Evolutionary conservation across 2,329 filamentous ascomycete species (phyloP).

Genomic region (Neonectria sp.): DNA sequence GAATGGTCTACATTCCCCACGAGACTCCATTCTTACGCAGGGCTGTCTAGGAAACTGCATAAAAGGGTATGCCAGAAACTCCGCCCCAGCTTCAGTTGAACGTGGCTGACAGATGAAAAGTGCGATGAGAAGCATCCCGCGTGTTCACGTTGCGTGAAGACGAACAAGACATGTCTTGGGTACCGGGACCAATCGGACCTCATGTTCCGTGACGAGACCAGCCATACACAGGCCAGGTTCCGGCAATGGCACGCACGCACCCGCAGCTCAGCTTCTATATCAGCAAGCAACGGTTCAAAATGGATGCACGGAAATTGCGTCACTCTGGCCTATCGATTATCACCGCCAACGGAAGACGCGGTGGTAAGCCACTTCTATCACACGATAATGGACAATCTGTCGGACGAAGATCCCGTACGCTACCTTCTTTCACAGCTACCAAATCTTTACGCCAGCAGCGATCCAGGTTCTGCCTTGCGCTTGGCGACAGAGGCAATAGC

Average conservation of each 20-base stretch:
- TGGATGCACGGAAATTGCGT: no score
- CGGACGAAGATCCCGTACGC: slow-evolving; percentile 20
- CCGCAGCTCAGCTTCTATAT: background rate
- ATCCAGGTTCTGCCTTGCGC: slow-evolving; percentile 20
- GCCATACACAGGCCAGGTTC: slow-evolving; percentile 8
- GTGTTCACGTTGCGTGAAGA: slow-evolving; percentile 30
- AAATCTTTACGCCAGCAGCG: slow-evolving; percentile 13
- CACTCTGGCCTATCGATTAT: background rate
- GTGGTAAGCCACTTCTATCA: slow-evolving; percentile 30
- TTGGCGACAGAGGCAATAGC: slow-evolving; percentile 30
- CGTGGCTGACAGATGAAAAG: slow-evolving; percentile 2
- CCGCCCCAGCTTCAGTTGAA: background rate
- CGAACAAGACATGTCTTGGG: slow-evolving; percentile 19
- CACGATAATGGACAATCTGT: slow-evolving; percentile 20
- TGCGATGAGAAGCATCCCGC: slow-evolving; percentile 29
- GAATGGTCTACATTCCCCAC: background rate
- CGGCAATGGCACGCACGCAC: background rate
- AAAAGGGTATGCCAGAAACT: slow-evolving; percentile 16
- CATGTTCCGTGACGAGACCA: slow-evolving; percentile 25
- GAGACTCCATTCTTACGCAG: background rate
- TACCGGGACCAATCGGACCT: slow-evolving; percentile 27
- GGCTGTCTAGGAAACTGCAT: slow-evolving; percentile 24
- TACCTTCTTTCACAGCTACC: slow-evolving; percentile 24
- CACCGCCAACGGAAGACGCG: slow-evolving; percentile 13
- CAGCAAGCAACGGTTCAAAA: background rate